Base-by-base conservation (phyloP, 768 basidiomycete genomes). In the Agaricus subrufescens region DNA sequence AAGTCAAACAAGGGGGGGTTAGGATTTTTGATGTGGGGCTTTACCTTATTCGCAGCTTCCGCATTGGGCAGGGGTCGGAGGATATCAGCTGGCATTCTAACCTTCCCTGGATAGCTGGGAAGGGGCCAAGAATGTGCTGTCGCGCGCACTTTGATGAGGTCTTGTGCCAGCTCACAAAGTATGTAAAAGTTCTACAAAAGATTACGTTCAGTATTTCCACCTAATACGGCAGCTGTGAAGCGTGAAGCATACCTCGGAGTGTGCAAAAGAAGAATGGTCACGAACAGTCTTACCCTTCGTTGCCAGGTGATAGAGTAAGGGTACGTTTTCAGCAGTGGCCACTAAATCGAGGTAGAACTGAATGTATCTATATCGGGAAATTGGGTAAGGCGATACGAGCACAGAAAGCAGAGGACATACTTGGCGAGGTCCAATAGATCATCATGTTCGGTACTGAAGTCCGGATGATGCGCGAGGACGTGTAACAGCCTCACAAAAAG, bases 401-500 rank as follows among this genome's bases (percentile, higher is more conserved):
- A 23, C 4, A 46, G 31, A 23, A 47, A 26, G 39, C 11, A 29
- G 4, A 19, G 26, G 7, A 66, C 87, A 46, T 61, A 97, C 94
- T 87, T 91, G 25, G 89, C 85, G 62, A 94, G 86, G 63, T 90
- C 87, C 34, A 82, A 75, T 38, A 95, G 68, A 42, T 86, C 85
- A 34, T 90, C 88, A 38, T 82, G 78, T 2, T 78, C 76, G 44
- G 75, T 78, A 19, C 77, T 79, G 63, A 94, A 95, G 69, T 99
- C 97, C 3, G 96, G 96, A 67, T 99, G 97, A 66, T 97, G 95
- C 0, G 94, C 92, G 4, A 98, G 76, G 0, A 94, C 70, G 65
- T 94, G 90, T 9, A 98, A 77, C 3, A 98, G 71, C 11, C 96
- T 87, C 43, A 95, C 82, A 62, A 98, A 90, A 1, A 87, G 82